Evolutionary conservation across 768 basidiomycete genomes (phyloP).

Genomic region (Kondoa malvinella): DNA sequence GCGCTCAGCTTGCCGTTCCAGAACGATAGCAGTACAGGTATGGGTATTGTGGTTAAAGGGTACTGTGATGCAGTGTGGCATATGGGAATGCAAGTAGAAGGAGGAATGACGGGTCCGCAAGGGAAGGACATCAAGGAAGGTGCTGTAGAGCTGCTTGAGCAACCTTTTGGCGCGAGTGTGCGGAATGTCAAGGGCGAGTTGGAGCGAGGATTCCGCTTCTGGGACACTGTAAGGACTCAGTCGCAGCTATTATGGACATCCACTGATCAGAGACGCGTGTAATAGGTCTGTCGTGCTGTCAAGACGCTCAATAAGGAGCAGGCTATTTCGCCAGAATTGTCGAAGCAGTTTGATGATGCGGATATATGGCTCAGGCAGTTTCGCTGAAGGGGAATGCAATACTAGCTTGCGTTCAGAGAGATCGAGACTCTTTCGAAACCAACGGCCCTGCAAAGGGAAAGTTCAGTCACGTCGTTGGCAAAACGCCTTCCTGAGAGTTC

Average conservation of each 20-base stretch:
- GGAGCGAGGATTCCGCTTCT: constrained; percentile 92
- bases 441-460: too few species aligned
- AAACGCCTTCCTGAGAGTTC: too few species aligned
- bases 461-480: too few species aligned
- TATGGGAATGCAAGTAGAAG: constrained; percentile 20
- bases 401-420: too few species aligned
- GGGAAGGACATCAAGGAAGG: constrained; percentile 66
- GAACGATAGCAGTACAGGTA: constrained; percentile 89
- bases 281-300: constrained; percentile 69
- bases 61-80: constrained; percentile 24
- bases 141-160: constrained; percentile 67
- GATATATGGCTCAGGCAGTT: constrained; percentile 75
- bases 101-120: constrained; percentile 5
- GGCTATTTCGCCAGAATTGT: constrained; percentile 68
- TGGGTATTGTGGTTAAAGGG: constrained; percentile 91
- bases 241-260: constrained; percentile 8
- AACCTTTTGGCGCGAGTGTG: constrained; percentile 72
- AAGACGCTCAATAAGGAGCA: constrained; percentile 59
- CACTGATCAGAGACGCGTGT: constrained; percentile 11
- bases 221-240: constrained; percentile 67
- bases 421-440: too few species aligned
- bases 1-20: constrained; percentile 87
- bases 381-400: not conserved
- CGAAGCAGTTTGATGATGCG: constrained; percentile 89
- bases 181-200: constrained; percentile 74